A percentile compares a stretch with the other conserved stretches of the same genome.
These are phyloP conservation scores for Grosmannia huntii DNA, from an alignment of 2,329 filamentous ascomycete species.

Conservation along the genomic window DNA sequence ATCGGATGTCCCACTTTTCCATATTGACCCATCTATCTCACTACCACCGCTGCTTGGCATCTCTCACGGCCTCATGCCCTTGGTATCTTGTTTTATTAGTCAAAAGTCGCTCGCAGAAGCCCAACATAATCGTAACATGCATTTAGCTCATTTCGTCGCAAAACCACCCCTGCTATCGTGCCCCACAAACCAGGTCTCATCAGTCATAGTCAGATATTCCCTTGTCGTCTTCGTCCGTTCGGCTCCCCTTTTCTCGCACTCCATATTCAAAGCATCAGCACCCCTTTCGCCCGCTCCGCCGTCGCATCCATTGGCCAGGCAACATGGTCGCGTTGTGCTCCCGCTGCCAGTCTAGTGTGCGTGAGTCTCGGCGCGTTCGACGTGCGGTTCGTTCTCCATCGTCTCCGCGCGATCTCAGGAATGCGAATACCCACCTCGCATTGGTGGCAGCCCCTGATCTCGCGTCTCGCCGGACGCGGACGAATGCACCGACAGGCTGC, in stretches of 20 bases:
- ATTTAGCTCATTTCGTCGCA: too few species aligned
- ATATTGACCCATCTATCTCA: too few species aligned
- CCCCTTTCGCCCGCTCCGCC: background rate
- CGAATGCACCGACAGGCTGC: background rate
- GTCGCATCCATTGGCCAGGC: background rate
- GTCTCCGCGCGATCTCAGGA: background rate
- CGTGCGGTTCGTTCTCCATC: background rate
- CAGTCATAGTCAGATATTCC: background rate
- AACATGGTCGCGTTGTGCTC: background rate
- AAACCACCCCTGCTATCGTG: background rate
- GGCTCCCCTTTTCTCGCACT: background rate
- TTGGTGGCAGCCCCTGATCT: background rate
- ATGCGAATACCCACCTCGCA: background rate
- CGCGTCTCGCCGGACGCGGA: background rate
- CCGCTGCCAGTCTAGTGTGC: background rate
- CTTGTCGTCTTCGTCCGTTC: background rate
- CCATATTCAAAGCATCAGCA: background rate
- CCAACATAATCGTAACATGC: too few species aligned
- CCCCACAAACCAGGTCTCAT: background rate
- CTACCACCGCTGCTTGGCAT: too few species aligned
- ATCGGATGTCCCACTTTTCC: too few species aligned
- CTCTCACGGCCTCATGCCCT: too few species aligned
- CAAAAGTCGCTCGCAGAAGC: too few species aligned
- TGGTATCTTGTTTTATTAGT: too few species aligned
- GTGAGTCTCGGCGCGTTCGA: background rate